A percentile compares a stretch with the other conserved stretches of the same genome.
phyloP scores from a whole-genome alignment of 108 stramenopile species.

The Tribonema minus region DNA sequence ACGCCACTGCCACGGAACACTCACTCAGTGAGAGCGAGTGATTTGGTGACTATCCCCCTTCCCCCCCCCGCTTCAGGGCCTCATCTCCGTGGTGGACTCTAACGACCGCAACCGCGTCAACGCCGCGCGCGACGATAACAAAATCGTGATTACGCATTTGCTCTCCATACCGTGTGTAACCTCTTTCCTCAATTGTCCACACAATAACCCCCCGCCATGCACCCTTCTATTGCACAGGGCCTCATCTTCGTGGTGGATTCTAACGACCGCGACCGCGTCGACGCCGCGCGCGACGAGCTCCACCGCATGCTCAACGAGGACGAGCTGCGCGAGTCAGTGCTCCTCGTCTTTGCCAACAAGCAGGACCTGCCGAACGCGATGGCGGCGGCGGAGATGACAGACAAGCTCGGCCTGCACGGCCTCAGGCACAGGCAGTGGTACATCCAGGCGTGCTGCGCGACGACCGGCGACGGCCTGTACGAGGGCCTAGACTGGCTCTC shows the following conservation, averaged over 20 bases:
- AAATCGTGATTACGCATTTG: conserved; percentile 80
- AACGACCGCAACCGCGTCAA: conserved; percentile 87
- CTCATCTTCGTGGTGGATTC: conserved; percentile 93
- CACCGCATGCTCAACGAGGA: conserved; percentile 83
- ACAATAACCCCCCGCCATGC: no score
- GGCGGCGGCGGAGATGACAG: conserved; percentile 80
- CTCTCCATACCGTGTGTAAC: conserved; percentile 81
- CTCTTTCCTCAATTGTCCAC: no score
- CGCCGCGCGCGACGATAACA: conserved; percentile 81
- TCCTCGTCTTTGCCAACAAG: conserved; percentile 97
- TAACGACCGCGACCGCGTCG: conserved; percentile 86
- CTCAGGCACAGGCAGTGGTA: conserved; percentile 87
- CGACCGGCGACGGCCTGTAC: conserved; percentile 86
- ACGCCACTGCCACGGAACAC: conserved; percentile 83
- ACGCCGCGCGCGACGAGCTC: conserved; percentile 83
- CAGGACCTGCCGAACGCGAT: conserved; percentile 88
- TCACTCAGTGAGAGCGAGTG: no score
- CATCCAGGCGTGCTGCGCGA: conserved; percentile 88
- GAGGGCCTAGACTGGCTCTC: conserved; percentile 91
- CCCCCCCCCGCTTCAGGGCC: no score
- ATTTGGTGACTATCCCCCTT: no score
- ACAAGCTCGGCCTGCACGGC: conserved; percentile 77
- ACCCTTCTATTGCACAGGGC: no score
- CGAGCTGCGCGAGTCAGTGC: conserved; percentile 81
- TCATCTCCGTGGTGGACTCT: conserved; percentile 92